Base-by-base conservation (phyloP, 306 rosid species). In the Cucurbita moschata region DNA sequence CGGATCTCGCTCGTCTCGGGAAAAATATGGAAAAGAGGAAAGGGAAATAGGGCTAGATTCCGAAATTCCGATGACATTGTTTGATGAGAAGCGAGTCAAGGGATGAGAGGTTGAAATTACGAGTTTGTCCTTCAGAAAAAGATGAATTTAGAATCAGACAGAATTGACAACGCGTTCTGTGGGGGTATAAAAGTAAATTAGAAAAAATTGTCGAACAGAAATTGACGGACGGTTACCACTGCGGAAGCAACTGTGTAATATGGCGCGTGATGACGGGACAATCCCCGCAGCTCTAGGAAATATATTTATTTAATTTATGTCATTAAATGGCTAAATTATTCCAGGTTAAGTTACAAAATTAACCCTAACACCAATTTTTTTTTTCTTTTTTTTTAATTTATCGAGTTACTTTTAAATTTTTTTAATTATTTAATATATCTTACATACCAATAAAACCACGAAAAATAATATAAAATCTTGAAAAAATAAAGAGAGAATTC, bases 61-160 rank as follows among this genome's bases (percentile, higher is more conserved):
- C 71, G 70, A 50, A 46, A 49, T 39, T 76, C 79, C 75, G 79
- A 71, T 76, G 75, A 54, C 66, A 72, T 52, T 58, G 67, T 65
- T 76, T 76, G 73, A 40, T 66, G 70, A 63, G 26, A 50, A 63
- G 35, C 50, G 51, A 63, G 70, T 39, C 50, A 8, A 39, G 51
- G 50, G 51, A 7, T 39, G 69, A 52, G 74, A 69, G 38, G 8
- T 0, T 0, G 58, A 38, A 76, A 67, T 16, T 42, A 76, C 79
- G 79, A 10, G 0, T 14, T 49, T 69, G 15, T 49, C 74, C 74
- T 49, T 69, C 0, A 1, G 0, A 1, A 2, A 69, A 30, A 1
- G 26, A 67, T 67, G 74, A 26, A 69, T 47, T 69, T 69, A 47
- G 58, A 26, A 65, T 42, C 71, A 2, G 39, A 66, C 72, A 44